Percentiles rank a stretch among this genome's conserved stretches.
Evolutionary conservation across 805 yeast genomes (phyloP).

Genomic region (Ogataea kodamae): DNA sequence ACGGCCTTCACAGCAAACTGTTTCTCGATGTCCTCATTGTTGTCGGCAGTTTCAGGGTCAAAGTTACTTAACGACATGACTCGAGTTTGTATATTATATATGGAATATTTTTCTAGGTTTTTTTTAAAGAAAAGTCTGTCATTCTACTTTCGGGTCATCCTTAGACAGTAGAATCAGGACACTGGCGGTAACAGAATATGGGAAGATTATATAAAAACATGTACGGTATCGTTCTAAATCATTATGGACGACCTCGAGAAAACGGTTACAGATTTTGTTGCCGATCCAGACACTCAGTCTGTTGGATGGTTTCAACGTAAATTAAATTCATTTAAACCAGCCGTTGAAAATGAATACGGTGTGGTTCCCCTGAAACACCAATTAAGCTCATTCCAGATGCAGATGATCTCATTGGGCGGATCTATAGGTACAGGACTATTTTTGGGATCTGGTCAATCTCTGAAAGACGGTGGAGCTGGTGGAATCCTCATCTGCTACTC

Average conservation of each 20-base stretch:
- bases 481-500: slow-evolving; percentile 55
- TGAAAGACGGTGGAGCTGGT: slow-evolving; percentile 62
- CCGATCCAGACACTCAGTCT: slow-evolving; percentile 4
- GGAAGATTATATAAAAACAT: slow-evolving; percentile 1
- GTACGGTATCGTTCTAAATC: neutral
- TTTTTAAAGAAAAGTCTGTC: slow-evolving; percentile 8
- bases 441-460: slow-evolving; percentile 60
- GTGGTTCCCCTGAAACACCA: slow-evolving; percentile 20
- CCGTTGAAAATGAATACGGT: slow-evolving; percentile 24
- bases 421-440: slow-evolving; percentile 68
- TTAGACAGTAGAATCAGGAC: slow-evolving; percentile 3
- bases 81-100: slow-evolving; percentile 1
- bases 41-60: slow-evolving; percentile 84
- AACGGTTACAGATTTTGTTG: neutral
- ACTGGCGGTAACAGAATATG: slow-evolving; percentile 4
- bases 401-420: slow-evolving; percentile 67
- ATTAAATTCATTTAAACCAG: slow-evolving; percentile 27
- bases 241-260: slow-evolving; percentile 4
- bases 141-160: slow-evolving; percentile 5
- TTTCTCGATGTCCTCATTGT: slow-evolving; percentile 91
- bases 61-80: slow-evolving; percentile 18
- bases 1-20: slow-evolving; percentile 98
- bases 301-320: slow-evolving; percentile 17
- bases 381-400: slow-evolving; percentile 42
- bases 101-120: slow-evolving; percentile 1